Evolutionary conservation across 805 yeast species (phyloP), one percentile per base, ranked within the genome.

Genomic region (Candida andamanensis): DNA sequence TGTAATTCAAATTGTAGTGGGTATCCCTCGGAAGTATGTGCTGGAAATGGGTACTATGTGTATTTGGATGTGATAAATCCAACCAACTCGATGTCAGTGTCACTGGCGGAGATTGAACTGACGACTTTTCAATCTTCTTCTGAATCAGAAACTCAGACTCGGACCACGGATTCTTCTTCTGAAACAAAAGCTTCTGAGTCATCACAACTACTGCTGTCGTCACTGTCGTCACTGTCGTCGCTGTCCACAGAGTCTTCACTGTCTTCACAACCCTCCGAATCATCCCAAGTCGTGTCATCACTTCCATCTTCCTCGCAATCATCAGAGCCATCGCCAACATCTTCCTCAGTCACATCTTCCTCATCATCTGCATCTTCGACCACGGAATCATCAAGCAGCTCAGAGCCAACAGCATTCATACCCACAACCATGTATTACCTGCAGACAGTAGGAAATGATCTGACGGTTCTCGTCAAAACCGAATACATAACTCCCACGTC

Each of bases 1-100:
- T 72, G 78, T 49, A 40, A 44, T 15, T 33, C 33, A 3, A 40
- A 47, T 2, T 72, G 78, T 50, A 76, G 76, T 4, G 75, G 76
- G 1, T 69, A 44, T 36, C 54, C 57, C 3, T 41, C 38, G 28
- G 75, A 72, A 30, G 29, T 42, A 17, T 72, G 78, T 47, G 77
- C 57, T 3, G 51, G 50, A 3, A 37, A 58, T 24, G 74, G 72
- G 1, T 58, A 62, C n/a, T 79, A 49, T 45, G 84, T 79, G 2
- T 79, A 79, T 49, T 58, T 75, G 5, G 57, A 36, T 50, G 17
- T 37, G 28, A 17, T 34, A 40, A 16, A 32, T 32, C 36, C 40
- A 15, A 23, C 27, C 6, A 12, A 26, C 4, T 24, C 19, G 30
- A 16, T 37, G 4, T 17, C 54, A 6, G 31, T 53, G 6, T 21